Base-by-base conservation (phyloP, 768 basidiomycete genomes). In the Hericium coralloides region DNA sequence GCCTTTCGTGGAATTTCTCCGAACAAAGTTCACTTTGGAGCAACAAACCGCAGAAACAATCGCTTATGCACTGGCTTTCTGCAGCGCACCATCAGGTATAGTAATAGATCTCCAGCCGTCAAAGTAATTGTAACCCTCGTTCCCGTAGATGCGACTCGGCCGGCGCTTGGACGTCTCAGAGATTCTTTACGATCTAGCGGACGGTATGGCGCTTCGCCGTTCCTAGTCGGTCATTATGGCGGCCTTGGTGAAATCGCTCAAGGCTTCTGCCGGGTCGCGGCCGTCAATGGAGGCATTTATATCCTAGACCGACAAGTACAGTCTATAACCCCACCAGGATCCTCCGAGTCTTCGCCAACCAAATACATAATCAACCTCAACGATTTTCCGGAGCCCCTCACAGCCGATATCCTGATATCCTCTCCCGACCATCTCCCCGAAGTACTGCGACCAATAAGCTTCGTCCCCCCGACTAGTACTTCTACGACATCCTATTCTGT, bases 191-290 rank as follows among this genome's bases (percentile, higher is more conserved):
- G 77, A 50, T 91, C 93, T 0, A 71, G 83, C 17, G 94, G 95
- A 2, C 79, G 91, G 31, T 98, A 97, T 65, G 95, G 95, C 69
- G 79, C 70, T n/a, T 84, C 84, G 0, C 84, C 94, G 1, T 98
- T 93, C 72, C 80, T 98, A 15, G 77, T 98, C n/a, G 92, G 92
- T 0, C 92, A 97, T 63, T 98, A 97, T 67, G 95, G 95, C 17
- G 91, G 93, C 18, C 77, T 87, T 0, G 95, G 95, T 4, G 95
- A 98, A 65, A 83, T 98, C 12, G 80, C 89, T 0, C 95, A 98
- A 70, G 95, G 94, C 2, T 98, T 89, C 64, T 86, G 83, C 66
- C 90, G 94, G 15, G 82, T 88, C 20, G 78, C 92, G 14, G 95
- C 95, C 2, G 95, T 98, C 36, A 76, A 74, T 50, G 87, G 89